phyloP scores from a whole-genome alignment of 1,139 yeast species.

The Yamadazyma membranifaciens region DNA sequence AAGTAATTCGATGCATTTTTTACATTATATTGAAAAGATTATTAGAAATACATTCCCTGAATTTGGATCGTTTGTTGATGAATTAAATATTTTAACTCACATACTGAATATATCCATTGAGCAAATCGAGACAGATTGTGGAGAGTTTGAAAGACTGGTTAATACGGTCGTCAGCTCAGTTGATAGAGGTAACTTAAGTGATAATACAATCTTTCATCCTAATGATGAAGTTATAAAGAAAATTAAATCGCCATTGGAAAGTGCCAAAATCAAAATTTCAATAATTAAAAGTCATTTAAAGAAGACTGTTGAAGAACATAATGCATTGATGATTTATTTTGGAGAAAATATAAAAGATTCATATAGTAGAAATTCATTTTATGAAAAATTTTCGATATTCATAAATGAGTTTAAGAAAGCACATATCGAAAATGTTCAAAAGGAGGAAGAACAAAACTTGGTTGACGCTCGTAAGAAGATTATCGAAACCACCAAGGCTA shows the following conservation, averaged over 20 bases:
- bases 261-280: constrained; percentile 62
- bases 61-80: constrained; percentile 72
- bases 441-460: constrained; percentile 45
- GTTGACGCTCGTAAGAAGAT: constrained; percentile 38
- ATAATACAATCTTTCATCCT: constrained; percentile 68
- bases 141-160: constrained; percentile 56
- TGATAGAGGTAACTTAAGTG: constrained; percentile 73
- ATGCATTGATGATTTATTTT: constrained; percentile 68
- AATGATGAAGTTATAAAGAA: constrained; percentile 61
- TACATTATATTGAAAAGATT: constrained; percentile 84
- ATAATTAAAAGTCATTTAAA: constrained; percentile 56
- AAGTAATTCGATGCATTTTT: constrained; percentile 72
- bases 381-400: constrained; percentile 36
- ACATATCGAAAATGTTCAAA: constrained; percentile 46
- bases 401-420: constrained; percentile 44
- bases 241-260: constrained; percentile 49
- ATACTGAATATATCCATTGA: constrained; percentile 74
- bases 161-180: constrained; percentile 55
- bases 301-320: constrained; percentile 53
- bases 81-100: constrained; percentile 59
- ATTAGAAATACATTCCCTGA: constrained; percentile 79
- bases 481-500: constrained; percentile 26
- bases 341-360: constrained; percentile 76
- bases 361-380: constrained; percentile 38
- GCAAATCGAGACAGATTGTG: constrained; percentile 70